phyloP scores from a whole-genome alignment of 164 flowering plant genomes.

The Dillenia turbinata region DNA sequence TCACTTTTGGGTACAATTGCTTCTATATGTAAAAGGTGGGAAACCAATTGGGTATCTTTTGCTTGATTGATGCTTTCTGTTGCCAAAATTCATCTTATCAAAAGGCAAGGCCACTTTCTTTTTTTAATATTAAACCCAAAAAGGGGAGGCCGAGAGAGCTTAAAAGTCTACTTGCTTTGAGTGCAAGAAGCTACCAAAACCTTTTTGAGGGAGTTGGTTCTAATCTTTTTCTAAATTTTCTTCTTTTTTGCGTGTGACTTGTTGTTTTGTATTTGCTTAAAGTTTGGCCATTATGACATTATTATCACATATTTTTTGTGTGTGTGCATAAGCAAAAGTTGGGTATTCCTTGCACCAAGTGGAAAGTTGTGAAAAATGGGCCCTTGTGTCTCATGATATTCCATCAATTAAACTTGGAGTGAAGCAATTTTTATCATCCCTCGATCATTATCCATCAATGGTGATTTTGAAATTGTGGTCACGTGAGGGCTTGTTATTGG shows the following conservation, averaged over 20 bases:
- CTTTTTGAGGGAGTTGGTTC: constrained; percentile 20
- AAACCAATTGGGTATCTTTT: too few relatives aligned
- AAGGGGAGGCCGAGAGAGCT: constrained; percentile 10
- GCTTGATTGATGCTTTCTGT: constrained; percentile 14
- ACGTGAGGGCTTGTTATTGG: too few relatives aligned
- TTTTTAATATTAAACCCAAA: constrained; percentile 22
- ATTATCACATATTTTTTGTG: constrained; percentile 15
- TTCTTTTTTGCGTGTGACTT: neutral
- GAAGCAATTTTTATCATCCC: constrained; percentile 13
- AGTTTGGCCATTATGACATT: constrained; percentile 47
- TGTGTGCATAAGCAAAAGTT: constrained; percentile 13
- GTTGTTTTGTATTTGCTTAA: constrained; percentile 36
- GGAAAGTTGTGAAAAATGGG: constrained; percentile 38
- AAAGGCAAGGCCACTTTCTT: constrained; percentile 38
- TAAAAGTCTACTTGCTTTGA: constrained; percentile 57
- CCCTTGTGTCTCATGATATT: constrained; percentile 48
- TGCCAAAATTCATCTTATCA: constrained; percentile 22
- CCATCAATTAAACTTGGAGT: constrained; percentile 39
- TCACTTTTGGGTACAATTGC: constrained; percentile 7
- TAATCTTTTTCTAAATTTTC: neutral
- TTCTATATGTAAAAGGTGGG: too few relatives aligned
- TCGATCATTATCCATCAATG: neutral
- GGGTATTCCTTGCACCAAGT: constrained; percentile 49
- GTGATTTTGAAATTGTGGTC: constrained; percentile 9
- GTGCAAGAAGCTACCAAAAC: constrained; percentile 61